Conservation (phyloP, 768 basidiomycete species). For the Astraeus odoratus region DNA sequence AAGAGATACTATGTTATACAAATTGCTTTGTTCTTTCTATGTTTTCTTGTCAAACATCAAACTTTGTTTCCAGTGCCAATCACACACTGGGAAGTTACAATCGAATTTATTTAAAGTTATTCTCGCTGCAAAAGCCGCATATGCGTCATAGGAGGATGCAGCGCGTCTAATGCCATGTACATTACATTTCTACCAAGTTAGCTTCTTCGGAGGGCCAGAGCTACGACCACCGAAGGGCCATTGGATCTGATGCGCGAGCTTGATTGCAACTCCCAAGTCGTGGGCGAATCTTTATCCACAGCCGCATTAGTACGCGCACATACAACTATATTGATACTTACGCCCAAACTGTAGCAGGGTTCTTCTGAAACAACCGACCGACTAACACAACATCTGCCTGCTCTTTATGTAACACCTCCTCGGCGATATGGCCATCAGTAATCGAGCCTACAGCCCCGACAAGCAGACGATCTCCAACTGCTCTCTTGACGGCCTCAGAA, state of each 20-base stretch:
- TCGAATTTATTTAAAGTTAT: no score
- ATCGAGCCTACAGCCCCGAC: slow-evolving; percentile 24
- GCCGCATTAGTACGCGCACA: not conserved
- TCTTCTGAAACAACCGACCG: slow-evolving; percentile 52
- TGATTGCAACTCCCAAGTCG: not conserved
- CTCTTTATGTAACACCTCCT: slow-evolving; percentile 36
- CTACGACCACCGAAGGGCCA: not conserved
- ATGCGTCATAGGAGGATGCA: no score
- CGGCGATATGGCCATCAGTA: slow-evolving; percentile 34
- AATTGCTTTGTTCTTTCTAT: no score
- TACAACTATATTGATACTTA: slow-evolving; percentile 8
- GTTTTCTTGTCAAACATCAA: no score
- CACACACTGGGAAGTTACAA: no score
- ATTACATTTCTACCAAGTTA: not conserved
- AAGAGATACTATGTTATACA: no score
- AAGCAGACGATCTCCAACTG: slow-evolving; percentile 32
- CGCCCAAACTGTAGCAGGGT: slow-evolving; percentile 43
- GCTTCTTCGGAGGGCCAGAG: not conserved
- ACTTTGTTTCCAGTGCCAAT: no score
- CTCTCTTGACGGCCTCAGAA: slow-evolving; percentile 44
- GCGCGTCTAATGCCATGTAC: no score
- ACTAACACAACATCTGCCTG: slow-evolving; percentile 43
- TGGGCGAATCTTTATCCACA: not conserved
- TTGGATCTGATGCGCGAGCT: not conserved
- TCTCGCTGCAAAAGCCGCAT: no score